A percentile compares a stretch with the other conserved stretches of the same genome.
Conservation (phyloP, 768 basidiomycete genomes). For the Hysterangium stoloniferum region DNA sequence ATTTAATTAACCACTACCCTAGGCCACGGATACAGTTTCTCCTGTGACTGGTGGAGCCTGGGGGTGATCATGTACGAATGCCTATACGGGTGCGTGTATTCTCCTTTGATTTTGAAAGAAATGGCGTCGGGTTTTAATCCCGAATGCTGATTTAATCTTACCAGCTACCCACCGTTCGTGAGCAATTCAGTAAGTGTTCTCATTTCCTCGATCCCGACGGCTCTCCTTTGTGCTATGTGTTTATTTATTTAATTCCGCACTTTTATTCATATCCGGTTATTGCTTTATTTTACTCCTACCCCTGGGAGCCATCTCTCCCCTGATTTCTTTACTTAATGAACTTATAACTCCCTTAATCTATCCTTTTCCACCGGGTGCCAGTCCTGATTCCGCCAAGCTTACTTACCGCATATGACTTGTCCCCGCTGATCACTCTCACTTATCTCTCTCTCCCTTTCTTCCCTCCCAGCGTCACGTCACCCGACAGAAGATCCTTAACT, state of each 20-base stretch:
- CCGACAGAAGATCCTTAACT: constrained; percentile 94
- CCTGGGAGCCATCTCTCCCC: neutral
- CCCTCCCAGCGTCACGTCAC: constrained; percentile 75
- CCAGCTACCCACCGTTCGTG: constrained; percentile 90
- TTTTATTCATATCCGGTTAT: neutral
- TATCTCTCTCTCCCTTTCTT: constrained; percentile 13
- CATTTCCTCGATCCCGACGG: neutral
- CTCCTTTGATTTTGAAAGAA: constrained; percentile 12
- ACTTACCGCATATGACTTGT: neutral
- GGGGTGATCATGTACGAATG: constrained; percentile 97
- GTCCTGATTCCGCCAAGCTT: neutral
- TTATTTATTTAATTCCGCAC: neutral
- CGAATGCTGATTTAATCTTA: constrained; percentile 14
- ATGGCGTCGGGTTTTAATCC: constrained; percentile 9
- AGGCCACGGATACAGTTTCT: constrained; percentile 84
- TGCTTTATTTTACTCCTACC: too few species aligned
- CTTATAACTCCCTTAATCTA: neutral
- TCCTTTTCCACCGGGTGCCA: too few species aligned
- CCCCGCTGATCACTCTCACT: constrained; percentile 1
- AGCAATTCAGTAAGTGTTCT: constrained; percentile 69
- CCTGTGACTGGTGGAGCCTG: constrained; percentile 98
- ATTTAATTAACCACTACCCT: neutral
- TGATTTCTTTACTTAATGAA: neutral
- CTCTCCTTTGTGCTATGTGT: neutral
- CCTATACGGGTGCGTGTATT: constrained; percentile 66